Evolutionary conservation across 148 eudicot genomes (phyloP).

Genomic region (Chenopodium formosanum): DNA sequence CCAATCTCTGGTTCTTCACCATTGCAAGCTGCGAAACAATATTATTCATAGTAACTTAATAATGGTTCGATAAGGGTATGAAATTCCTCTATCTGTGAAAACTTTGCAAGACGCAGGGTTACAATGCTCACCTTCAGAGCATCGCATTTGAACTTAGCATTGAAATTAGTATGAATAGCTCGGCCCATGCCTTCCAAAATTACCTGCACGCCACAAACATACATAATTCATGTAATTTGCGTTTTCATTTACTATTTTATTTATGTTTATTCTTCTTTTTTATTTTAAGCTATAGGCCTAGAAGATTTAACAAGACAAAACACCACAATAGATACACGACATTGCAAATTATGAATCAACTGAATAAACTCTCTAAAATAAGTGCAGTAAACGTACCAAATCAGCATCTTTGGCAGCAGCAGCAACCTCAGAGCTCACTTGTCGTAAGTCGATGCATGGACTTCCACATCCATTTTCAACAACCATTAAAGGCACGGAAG

Average conservation of each 20-base stretch:
- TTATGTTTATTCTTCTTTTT: not conserved
- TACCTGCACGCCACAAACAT: constrained; percentile 50
- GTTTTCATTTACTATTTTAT: not conserved
- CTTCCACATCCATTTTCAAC: constrained; percentile 99
- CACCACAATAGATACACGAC: no score
- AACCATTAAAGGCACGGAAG: constrained; percentile 88
- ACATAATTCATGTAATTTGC: not conserved
- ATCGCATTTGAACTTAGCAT: constrained; percentile 81
- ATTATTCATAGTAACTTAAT: no score
- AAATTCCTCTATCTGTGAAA: not conserved
- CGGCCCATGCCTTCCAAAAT: constrained; percentile 99
- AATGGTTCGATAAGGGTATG: not conserved
- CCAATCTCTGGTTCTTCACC: constrained; percentile 98
- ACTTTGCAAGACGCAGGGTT: not conserved
- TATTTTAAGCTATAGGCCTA: no score
- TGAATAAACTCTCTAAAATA: not conserved
- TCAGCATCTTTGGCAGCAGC: constrained; percentile 98
- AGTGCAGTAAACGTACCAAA: constrained; percentile 50
- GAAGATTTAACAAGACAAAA: no score
- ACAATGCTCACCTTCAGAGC: constrained; percentile 69
- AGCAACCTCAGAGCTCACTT: constrained; percentile 94
- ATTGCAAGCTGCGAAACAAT: constrained; percentile 73
- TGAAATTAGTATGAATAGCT: constrained; percentile 85
- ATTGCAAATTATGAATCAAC: not conserved
- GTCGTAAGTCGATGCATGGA: constrained; percentile 95